Evolutionary conservation across 1,284 basidiomycete species (phyloP), one percentile per base, ranked within the genome.

Genomic region (Boletellus deceptivus): DNA sequence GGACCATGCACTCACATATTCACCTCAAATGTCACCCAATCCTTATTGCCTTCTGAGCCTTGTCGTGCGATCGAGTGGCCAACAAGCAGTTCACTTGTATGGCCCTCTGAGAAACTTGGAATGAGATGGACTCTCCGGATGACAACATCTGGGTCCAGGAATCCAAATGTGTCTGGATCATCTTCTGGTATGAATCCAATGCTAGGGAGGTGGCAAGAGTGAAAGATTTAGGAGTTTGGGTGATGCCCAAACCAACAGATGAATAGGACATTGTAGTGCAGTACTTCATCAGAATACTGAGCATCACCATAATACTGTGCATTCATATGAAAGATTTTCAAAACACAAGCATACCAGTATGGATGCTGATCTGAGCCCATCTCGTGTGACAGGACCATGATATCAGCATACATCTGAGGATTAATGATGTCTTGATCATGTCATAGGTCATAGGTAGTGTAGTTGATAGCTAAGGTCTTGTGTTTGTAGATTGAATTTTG

Each of bases 1-100:
- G 22, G 7, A 0, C 31, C 25, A n/a, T 43, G 27, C 17, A 50
- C 42, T n/a, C 27, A 51, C 43, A 46, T 49, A 18, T 56, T 55
- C 0, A 56, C 25, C 24, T 43, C 6, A 6, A 52, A 46, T 16
- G 31, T 17, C 9, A 2, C 0, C 47, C 49, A 56, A 5, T 56
- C 45, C 1, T 41, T 5, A 3, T 44, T 4, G 2, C 5, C 24
- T 2, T 41, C n/a, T 0, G 7, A 7, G 20, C 13, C 16, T 16
- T 25, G 33, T 16, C 9, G 25, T 18, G 20, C 25, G 6, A 45
- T 27, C 6, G 31, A 47, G 5, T 13, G 9, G 2, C 20, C 8
- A 13, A 20, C 11, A 3, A 51, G 53, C 1, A 51, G 14, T 2
- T 55, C 38, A 1, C 24, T 27, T 34, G 48, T 50, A 13, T 17